These are phyloP conservation scores for Sporisorium scitamineum DNA, from an alignment of 1,284 basidiomycete species.

Conservation along the genomic window DNA sequence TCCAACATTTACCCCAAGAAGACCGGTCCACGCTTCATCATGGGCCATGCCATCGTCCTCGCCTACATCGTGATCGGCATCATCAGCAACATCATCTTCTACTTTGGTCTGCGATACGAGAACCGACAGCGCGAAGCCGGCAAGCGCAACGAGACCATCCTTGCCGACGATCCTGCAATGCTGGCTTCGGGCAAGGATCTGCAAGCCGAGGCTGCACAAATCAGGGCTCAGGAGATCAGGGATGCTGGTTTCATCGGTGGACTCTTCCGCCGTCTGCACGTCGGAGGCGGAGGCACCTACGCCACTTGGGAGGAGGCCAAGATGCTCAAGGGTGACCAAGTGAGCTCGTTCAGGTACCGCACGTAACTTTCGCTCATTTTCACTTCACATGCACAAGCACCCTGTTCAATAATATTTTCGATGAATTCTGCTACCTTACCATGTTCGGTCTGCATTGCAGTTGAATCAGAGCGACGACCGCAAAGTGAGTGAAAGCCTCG, in stretches of 20 bases:
- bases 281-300: constrained; percentile 53
- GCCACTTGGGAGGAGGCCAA: constrained; percentile 53
- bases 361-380: constrained; percentile 4
- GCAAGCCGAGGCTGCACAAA: constrained; percentile 30
- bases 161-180: constrained; percentile 35
- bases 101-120: constrained; percentile 74
- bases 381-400: not conserved
- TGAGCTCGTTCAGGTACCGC: constrained; percentile 27
- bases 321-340: constrained; percentile 56
- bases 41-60: constrained; percentile 78
- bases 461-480: not conserved
- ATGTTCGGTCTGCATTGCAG: not conserved
- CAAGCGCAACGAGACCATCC: constrained; percentile 77
- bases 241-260: constrained; percentile 21
- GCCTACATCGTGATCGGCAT: constrained; percentile 79
- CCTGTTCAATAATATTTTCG: not conserved
- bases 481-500: too few relatives aligned
- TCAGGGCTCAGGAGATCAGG: constrained; percentile 28
- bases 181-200: constrained; percentile 31
- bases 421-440: not conserved
- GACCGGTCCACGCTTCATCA: constrained; percentile 78
- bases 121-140: constrained; percentile 77
- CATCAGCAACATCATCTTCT: constrained; percentile 72
- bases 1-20: constrained; percentile 78
- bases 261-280: constrained; percentile 26